A percentile compares a stretch with the other conserved stretches of the same genome.
phyloP scores from a whole-genome alignment of 176 grass and related monocot genomes.

The Aegilops bicornis region DNA sequence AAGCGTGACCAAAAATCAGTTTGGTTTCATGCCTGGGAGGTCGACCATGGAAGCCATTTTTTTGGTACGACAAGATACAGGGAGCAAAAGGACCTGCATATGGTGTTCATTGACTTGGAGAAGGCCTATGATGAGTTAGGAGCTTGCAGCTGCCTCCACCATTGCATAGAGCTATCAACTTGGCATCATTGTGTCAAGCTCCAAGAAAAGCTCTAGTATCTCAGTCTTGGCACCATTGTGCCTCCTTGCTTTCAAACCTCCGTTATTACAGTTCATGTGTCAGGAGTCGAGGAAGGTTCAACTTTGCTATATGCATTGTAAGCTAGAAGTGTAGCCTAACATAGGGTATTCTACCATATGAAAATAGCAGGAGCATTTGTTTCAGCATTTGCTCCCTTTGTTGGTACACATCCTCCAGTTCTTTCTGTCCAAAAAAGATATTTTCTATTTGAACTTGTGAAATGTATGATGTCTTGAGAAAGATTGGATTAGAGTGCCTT shows the following conservation, averaged over 20 bases:
- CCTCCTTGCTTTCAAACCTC: neutral
- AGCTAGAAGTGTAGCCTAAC: neutral
- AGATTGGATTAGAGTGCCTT: neutral
- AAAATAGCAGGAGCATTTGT: neutral
- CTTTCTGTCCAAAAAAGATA: neutral
- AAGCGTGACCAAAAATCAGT: too few species aligned
- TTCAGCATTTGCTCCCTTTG: slow-evolving; percentile 2
- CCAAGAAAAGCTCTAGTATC: too few species aligned
- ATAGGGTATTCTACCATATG: neutral
- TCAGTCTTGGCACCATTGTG: neutral
- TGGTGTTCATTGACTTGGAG: too few species aligned
- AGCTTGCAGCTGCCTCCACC: neutral
- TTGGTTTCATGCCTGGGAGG: too few species aligned
- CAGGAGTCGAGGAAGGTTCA: neutral
- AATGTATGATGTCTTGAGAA: neutral
- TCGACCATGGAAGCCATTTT: too few species aligned
- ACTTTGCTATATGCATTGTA: too few species aligned
- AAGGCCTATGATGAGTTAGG: too few species aligned
- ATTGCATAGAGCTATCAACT: too few species aligned
- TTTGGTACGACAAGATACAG: too few species aligned
- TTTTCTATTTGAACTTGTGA: neutral
- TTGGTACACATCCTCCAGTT: neutral
- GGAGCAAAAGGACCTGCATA: too few species aligned
- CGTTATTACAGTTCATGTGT: neutral
- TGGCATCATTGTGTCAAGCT: too few species aligned